These are phyloP conservation scores for Lentinula boryana DNA, from an alignment of 768 basidiomycete species.

Conservation along the genomic window DNA sequence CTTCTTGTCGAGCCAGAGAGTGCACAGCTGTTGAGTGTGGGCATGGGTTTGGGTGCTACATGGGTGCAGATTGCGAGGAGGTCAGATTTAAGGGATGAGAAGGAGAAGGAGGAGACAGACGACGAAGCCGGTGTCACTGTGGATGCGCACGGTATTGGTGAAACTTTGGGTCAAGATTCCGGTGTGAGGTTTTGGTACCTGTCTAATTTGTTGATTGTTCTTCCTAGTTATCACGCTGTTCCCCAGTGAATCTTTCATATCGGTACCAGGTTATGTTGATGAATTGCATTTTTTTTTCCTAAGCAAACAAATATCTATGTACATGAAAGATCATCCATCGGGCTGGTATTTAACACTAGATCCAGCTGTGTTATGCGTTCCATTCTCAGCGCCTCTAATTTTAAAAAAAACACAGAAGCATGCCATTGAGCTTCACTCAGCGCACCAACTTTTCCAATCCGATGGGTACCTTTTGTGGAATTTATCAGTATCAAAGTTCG, in stretches of 20 bases:
- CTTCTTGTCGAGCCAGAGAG: slow-evolving; percentile 19
- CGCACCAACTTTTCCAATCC: not conserved
- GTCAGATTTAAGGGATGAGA: slow-evolving; percentile 2
- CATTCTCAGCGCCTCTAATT: too few relatives aligned
- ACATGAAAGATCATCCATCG: too few relatives aligned
- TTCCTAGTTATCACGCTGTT: not conserved
- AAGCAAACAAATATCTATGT: too few relatives aligned
- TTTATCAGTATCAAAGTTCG: not conserved
- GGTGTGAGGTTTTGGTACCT: not conserved
- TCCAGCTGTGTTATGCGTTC: too few relatives aligned
- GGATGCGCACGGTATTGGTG: not conserved
- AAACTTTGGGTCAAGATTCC: not conserved
- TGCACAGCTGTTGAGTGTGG: slow-evolving; percentile 13
- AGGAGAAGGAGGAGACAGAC: not conserved
- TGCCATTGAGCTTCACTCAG: not conserved
- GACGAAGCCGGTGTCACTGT: not conserved
- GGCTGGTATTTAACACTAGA: too few relatives aligned
- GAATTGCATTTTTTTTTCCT: too few relatives aligned
- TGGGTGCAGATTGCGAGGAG: slow-evolving; percentile 26
- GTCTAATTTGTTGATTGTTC: not conserved
- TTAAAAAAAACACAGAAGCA: too few relatives aligned
- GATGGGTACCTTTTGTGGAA: not conserved
- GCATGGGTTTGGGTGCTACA: slow-evolving; percentile 26
- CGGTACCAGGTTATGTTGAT: not conserved
- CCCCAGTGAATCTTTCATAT: not conserved